These are phyloP conservation scores for Colletotrichum eleusines DNA, from an alignment of 2,329 filamentous ascomycete genomes.

Conservation along the genomic window DNA sequence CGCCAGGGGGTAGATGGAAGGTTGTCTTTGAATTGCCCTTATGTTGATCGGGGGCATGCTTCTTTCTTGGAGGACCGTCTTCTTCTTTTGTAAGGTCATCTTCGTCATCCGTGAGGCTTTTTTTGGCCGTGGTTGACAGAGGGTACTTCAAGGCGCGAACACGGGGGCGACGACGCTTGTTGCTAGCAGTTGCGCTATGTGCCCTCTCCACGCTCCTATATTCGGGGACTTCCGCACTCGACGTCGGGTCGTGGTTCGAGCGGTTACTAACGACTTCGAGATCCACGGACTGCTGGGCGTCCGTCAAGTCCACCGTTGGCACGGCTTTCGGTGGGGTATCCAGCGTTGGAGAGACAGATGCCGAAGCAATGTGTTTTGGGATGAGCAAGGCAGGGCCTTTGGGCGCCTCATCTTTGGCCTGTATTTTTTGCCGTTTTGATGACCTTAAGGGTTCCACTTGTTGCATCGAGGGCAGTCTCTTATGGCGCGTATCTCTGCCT, in stretches of 20 bases:
- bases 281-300: constrained; percentile 23
- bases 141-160: background rate
- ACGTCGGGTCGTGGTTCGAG: constrained; percentile 4
- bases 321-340: background rate
- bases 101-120: background rate
- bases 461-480: constrained; percentile 17
- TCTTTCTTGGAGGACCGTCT: constrained; percentile 2
- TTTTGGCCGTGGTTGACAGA: background rate
- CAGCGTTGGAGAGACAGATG: background rate
- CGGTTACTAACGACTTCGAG: constrained; percentile 26
- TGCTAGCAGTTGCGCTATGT: background rate
- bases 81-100: constrained; percentile 8
- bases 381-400: background rate
- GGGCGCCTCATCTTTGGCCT: background rate
- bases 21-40: background rate
- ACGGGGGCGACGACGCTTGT: background rate
- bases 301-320: constrained; percentile 25
- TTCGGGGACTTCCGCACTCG: background rate
- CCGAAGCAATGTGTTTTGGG: background rate
- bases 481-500: constrained; percentile 6
- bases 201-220: constrained; percentile 15
- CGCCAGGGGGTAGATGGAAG: background rate
- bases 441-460: constrained; percentile 16
- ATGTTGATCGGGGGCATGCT: background rate
- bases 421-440: constrained; percentile 34